phyloP scores from a whole-genome alignment of 805 yeast species.

The Ogataea ramenticola region DNA sequence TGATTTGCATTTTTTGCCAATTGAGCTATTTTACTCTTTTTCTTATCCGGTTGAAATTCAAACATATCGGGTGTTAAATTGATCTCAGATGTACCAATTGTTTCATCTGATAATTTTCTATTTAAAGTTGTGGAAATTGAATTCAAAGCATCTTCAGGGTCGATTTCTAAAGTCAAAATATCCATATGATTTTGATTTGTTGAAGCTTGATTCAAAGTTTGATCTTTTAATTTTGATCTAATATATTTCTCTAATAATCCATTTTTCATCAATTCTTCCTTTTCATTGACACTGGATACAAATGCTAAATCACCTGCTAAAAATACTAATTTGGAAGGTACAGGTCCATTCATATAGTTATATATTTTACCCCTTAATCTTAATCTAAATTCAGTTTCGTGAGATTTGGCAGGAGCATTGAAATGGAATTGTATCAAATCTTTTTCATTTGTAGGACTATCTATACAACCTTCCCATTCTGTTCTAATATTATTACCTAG shows the following conservation, averaged over 20 bases:
- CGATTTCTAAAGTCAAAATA: conserved; percentile 24
- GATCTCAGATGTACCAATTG: conserved; percentile 10
- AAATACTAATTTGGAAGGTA: conserved; percentile 37
- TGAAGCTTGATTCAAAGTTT: no score
- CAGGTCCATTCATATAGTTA: conserved; percentile 34
- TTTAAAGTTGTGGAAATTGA: conserved; percentile 12
- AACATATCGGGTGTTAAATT: conserved; percentile 18
- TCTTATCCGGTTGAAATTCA: conserved; percentile 20
- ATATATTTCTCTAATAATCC: conserved; percentile 29
- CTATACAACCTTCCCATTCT: conserved; percentile 35
- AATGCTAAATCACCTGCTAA: conserved; percentile 34
- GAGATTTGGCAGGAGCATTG: conserved; percentile 20
- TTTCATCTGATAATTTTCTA: background rate
- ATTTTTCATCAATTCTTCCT: conserved; percentile 22
- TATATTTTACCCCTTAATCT: conserved; percentile 34
- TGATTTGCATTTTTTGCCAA: conserved; percentile 24
- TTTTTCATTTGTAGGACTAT: conserved; percentile 11
- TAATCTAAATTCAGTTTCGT: conserved; percentile 30
- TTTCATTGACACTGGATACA: conserved; percentile 27
- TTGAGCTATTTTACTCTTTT: conserved; percentile 21
- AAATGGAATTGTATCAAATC: conserved; percentile 18
- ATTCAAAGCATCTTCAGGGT: conserved; percentile 17
- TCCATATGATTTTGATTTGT: conserved; percentile 4
- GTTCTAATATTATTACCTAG: conserved; percentile 32
- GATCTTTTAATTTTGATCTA: conserved; percentile 20